Evolutionary conservation across 176 grass and related monocot species (phyloP), one percentile per base, ranked within the genome.

Genomic region (Miscanthus lutarioriparius): DNA sequence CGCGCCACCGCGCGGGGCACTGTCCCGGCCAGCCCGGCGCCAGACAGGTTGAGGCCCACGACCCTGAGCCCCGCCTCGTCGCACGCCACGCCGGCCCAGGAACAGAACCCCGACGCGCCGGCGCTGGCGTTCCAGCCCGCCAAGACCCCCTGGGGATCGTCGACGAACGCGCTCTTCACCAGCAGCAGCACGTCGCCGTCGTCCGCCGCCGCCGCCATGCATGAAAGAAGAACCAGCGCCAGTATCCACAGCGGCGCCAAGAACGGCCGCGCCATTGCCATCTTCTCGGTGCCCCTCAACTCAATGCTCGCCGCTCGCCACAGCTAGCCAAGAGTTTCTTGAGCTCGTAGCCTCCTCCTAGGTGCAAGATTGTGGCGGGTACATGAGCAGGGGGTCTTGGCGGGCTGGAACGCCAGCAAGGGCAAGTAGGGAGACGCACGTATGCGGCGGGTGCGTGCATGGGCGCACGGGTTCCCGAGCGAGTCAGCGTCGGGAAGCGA

Each of bases 51-150:
- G 19, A 98, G 86, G 14, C 63, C 91, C 11, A 85, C 71, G 27
- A 94, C 91, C 43, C 82, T 78, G 16, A 78, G 32, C 44, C 78
- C 82, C 47, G 82, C 87, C 12, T 22, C 76, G 63, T 95, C 91
- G 79, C 96, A 98, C 39, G 70, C 67, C 39, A 98, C 89, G 17
- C 96, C 96, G 33, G 84, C 45, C 96, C 96, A 98, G 6, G 85
- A 75, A 19, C 96, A 98, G 84, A 87, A 95, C 14, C 7, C 89
- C 56, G 89, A 33, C 47, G 85, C 70, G 76, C 14, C 77, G 67
- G 26, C 66, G 23, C 43, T 26, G 15, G 51, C 35, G 27, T 64
- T 77, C 96, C 96, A 98, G 59, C 85, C 40, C 14, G 80, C 16
- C 72, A 98, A 15, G 15, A 84, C 70, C 7, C 81, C 80, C 16